Conservation (phyloP, 1,284 basidiomycete genomes). For the Fomitopsis pinicola region DNA sequence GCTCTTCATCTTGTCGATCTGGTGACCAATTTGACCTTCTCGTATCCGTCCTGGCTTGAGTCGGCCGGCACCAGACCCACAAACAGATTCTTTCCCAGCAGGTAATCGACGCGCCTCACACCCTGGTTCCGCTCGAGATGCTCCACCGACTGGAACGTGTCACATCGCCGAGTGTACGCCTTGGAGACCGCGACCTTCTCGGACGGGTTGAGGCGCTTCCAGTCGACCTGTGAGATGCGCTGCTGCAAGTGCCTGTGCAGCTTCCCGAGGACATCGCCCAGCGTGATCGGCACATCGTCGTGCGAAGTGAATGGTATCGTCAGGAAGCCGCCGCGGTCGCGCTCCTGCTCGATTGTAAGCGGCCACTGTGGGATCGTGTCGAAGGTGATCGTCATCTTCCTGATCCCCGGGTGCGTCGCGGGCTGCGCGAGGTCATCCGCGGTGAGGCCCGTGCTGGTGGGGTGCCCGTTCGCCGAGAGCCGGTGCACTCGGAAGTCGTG, state of each 20-base stretch:
- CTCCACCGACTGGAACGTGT: slow-evolving; percentile 33
- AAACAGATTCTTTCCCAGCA: slow-evolving; percentile 48
- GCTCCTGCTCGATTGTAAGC: slow-evolving; percentile 42
- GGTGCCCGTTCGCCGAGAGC: slow-evolving; percentile 33
- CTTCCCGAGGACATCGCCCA: slow-evolving; percentile 53
- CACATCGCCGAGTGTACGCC: slow-evolving; percentile 54
- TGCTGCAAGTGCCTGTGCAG: slow-evolving; percentile 49
- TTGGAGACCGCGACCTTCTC: slow-evolving; percentile 42
- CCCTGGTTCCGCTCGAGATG: slow-evolving; percentile 45
- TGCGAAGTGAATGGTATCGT: slow-evolving; percentile 12
- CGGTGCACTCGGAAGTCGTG: slow-evolving; percentile 42
- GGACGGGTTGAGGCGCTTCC: slow-evolving; percentile 37
- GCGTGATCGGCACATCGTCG: slow-evolving; percentile 38
- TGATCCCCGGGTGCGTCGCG: slow-evolving; percentile 54
- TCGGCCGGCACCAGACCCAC: slow-evolving; percentile 45
- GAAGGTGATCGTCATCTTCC: slow-evolving; percentile 52
- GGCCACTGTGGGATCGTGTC: slow-evolving; percentile 60
- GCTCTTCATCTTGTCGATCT: slow-evolving; percentile 13
- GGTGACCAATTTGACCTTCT: slow-evolving; percentile 36
- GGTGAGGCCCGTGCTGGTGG: slow-evolving; percentile 29
- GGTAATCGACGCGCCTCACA: slow-evolving; percentile 42
- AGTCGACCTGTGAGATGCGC: slow-evolving; percentile 54
- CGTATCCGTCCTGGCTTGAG: slow-evolving; percentile 32
- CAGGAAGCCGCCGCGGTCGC: slow-evolving; percentile 24
- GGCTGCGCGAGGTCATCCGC: slow-evolving; percentile 42